Conservation (phyloP, 169 alveolate species). For the Theileria annulata region DNA sequence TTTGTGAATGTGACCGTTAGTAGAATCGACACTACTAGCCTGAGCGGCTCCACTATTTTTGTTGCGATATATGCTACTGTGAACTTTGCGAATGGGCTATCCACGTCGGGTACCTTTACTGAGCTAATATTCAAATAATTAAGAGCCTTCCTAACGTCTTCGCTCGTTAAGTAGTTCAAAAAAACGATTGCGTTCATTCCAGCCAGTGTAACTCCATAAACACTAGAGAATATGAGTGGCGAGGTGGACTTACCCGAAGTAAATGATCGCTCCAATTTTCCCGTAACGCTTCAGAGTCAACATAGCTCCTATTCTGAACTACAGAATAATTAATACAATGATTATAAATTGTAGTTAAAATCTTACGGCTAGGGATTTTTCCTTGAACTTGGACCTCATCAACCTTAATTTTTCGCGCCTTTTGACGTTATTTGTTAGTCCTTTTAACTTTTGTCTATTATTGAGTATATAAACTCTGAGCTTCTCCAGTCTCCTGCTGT, state of each 20-base stretch:
- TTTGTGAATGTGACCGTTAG: conserved; percentile 30
- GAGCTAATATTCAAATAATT: conserved; percentile 38
- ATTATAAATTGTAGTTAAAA: not conserved
- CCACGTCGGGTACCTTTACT: conserved; percentile 62
- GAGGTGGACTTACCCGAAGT: conserved; percentile 48
- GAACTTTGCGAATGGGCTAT: conserved; percentile 58
- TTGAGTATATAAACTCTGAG: conserved; percentile 18
- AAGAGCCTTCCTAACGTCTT: conserved; percentile 39
- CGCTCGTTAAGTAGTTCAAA: conserved; percentile 41
- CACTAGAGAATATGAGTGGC: conserved; percentile 22
- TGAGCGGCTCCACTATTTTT: conserved; percentile 59
- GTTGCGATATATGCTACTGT: conserved; percentile 67
- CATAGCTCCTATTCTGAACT: conserved; percentile 47
- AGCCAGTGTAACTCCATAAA: conserved; percentile 50
- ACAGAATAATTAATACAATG: not conserved
- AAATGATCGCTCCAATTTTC: conserved; percentile 58
- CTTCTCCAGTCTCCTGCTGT: conserved; percentile 11
- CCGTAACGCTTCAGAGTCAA: conserved; percentile 65
- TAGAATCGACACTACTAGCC: conserved; percentile 57
- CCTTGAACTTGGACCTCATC: conserved; percentile 18
- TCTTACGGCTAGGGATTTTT: conserved; percentile 56
- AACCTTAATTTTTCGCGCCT: conserved; percentile 31
- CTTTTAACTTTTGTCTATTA: conserved; percentile 39
- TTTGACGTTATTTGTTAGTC: conserved; percentile 19
- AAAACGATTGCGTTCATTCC: conserved; percentile 46